Conservation (phyloP, 2,329 filamentous ascomycete genomes). For the Talaromyces sp. region DNA sequence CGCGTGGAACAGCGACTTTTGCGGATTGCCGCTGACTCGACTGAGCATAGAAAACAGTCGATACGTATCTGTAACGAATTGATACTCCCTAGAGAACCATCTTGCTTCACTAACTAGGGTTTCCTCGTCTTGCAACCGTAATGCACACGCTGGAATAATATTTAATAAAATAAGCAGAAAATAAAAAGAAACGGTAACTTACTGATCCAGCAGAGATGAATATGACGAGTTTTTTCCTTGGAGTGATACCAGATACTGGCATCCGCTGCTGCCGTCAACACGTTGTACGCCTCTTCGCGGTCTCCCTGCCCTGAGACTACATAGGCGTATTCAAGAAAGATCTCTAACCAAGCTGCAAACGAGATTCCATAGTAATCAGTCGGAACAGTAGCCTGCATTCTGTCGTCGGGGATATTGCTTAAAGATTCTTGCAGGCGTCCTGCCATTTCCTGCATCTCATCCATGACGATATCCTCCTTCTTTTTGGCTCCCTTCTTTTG, state of each 20-base stretch:
- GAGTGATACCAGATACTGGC: slow-evolving; percentile 77
- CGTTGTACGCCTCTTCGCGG: slow-evolving; percentile 68
- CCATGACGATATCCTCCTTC: slow-evolving; percentile 32
- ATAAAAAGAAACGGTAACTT: slow-evolving; percentile 26
- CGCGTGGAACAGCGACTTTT: slow-evolving; percentile 60
- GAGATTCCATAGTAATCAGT: slow-evolving; percentile 67
- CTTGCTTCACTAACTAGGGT: slow-evolving; percentile 70
- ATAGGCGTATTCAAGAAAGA: slow-evolving; percentile 84
- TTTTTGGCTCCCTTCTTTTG: slow-evolving; percentile 31
- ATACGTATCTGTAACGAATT: slow-evolving; percentile 75
- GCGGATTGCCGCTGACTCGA: slow-evolving; percentile 65
- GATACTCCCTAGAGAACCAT: slow-evolving; percentile 77
- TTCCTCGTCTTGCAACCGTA: slow-evolving; percentile 71
- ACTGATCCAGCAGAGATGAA: slow-evolving; percentile 73
- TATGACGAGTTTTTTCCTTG: slow-evolving; percentile 61
- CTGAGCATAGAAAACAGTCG: slow-evolving; percentile 77
- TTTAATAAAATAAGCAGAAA: slow-evolving; percentile 15
- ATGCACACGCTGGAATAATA: slow-evolving; percentile 61
- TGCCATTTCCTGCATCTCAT: slow-evolving; percentile 40
- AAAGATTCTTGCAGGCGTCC: slow-evolving; percentile 38
- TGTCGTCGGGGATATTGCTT: slow-evolving; percentile 24
- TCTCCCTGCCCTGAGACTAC: slow-evolving; percentile 64
- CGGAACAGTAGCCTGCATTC: slow-evolving; percentile 34
- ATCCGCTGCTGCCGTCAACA: slow-evolving; percentile 70
- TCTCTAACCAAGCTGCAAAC: slow-evolving; percentile 80